Percentiles rank a stretch among this genome's conserved stretches.
These are phyloP conservation scores for Pisolithus microcarpus DNA, from an alignment of 768 basidiomycete species.

Conservation along the genomic window DNA sequence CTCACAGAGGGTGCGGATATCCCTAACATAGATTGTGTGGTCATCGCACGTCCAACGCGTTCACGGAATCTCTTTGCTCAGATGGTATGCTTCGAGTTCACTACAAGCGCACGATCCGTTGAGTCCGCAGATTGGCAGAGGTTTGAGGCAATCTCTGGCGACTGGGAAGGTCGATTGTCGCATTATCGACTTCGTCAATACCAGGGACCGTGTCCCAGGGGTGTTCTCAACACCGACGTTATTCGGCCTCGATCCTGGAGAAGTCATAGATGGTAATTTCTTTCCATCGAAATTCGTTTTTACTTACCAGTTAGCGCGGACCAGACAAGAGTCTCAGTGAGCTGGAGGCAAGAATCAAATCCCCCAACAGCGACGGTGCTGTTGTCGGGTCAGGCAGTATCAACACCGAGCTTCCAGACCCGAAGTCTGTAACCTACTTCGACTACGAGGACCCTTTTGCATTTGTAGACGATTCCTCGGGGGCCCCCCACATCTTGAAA, in stretches of 20 bases:
- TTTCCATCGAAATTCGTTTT: neutral
- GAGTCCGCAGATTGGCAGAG: constrained; percentile 72
- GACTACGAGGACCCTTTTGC: constrained; percentile 74
- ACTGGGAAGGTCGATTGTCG: constrained; percentile 81
- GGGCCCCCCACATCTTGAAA: constrained; percentile 45
- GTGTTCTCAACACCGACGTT: constrained; percentile 75
- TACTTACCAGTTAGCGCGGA: neutral
- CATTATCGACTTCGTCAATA: constrained; percentile 90
- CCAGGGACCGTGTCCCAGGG: constrained; percentile 56
- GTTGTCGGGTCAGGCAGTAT: constrained; percentile 14
- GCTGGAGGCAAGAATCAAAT: constrained; percentile 37
- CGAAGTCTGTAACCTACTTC: constrained; percentile 60
- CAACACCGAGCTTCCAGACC: constrained; percentile 38
- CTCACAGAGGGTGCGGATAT: constrained; percentile 94
- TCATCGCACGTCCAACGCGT: constrained; percentile 82
- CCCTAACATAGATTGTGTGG: constrained; percentile 87
- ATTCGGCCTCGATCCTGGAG: constrained; percentile 75
- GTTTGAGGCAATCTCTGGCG: constrained; percentile 75
- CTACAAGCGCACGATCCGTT: neutral
- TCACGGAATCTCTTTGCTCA: constrained; percentile 88
- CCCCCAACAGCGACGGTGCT: constrained; percentile 6
- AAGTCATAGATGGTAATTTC: constrained; percentile 50
- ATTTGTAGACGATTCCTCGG: constrained; percentile 42
- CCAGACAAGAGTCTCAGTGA: constrained; percentile 47
- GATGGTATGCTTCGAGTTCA: constrained; percentile 51